phyloP scores from a whole-genome alignment of 2,329 filamentous ascomycete species.

The Fusarium sp. region DNA sequence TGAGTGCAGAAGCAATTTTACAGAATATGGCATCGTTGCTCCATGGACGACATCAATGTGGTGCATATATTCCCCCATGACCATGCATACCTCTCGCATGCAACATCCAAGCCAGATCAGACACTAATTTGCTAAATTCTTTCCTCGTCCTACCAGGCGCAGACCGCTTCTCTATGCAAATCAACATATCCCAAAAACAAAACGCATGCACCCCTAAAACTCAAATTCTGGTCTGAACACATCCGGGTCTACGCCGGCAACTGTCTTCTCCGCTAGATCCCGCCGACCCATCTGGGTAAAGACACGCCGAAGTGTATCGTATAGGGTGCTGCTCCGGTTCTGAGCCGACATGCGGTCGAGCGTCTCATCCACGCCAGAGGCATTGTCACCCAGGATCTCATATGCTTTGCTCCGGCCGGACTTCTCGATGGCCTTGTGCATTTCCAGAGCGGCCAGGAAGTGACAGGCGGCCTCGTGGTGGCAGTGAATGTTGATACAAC shows the following conservation, averaged over 20 bases:
- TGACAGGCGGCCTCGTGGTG: conserved; percentile 94
- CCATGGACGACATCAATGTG: conserved; percentile 11
- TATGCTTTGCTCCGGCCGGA: conserved; percentile 86
- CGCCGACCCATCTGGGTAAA: conserved; percentile 95
- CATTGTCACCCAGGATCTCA: conserved; percentile 78
- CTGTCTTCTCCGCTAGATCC: conserved; percentile 89
- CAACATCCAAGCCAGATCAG: conserved; percentile 19
- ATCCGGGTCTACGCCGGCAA: conserved; percentile 90
- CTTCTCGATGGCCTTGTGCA: conserved; percentile 94
- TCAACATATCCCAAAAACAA: conserved; percentile 10
- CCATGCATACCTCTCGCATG: conserved; percentile 27
- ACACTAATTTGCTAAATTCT: conserved; percentile 2
- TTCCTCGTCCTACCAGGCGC: neutral
- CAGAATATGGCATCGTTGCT: conserved; percentile 9
- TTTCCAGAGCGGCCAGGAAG: conserved; percentile 88
- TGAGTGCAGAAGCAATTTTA: conserved; percentile 2
- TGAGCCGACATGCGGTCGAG: conserved; percentile 91
- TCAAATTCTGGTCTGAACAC: conserved; percentile 92
- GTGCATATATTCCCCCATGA: conserved; percentile 16
- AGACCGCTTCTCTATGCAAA: conserved; percentile 18
- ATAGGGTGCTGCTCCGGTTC: conserved; percentile 96
- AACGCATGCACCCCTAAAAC: conserved; percentile 63
- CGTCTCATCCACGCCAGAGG: conserved; percentile 71
- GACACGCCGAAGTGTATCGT: conserved; percentile 93
- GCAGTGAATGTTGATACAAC: conserved; percentile 97